Percentiles rank a stretch among this genome's conserved stretches.
Evolutionary conservation across 352 stramenopile genomes (phyloP).

Genomic region (Globisporangium parvum): DNA sequence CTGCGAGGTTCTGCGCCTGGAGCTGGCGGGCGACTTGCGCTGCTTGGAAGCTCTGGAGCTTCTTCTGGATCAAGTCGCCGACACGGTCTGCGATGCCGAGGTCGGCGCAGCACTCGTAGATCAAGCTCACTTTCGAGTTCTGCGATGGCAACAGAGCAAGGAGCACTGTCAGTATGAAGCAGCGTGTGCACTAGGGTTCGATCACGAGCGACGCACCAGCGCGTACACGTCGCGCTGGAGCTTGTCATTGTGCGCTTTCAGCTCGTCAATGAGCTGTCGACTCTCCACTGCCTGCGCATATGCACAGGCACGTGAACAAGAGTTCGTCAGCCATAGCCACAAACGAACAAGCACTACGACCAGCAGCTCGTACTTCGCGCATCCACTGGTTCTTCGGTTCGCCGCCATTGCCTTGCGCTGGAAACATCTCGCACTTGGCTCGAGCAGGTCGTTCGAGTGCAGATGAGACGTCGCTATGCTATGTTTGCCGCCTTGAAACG

Average conservation of each 20-base stretch:
- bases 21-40: conserved; percentile 31
- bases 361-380: conserved; percentile 32
- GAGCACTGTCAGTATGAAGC: neutral
- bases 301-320: neutral
- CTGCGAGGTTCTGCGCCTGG: conserved; percentile 10
- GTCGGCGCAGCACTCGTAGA: conserved; percentile 55
- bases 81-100: conserved; percentile 44
- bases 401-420: conserved; percentile 22
- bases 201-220: conserved; percentile 17
- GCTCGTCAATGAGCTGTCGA: conserved; percentile 38
- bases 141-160: conserved; percentile 7
- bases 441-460: no score
- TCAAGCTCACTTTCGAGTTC: conserved; percentile 55
- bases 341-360: neutral
- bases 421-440: no score
- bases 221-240: conserved; percentile 52
- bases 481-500: neutral
- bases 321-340: neutral
- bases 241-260: conserved; percentile 53
- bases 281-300: conserved; percentile 41
- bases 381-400: conserved; percentile 61
- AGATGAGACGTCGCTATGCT: no score
- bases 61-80: conserved; percentile 58
- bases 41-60: conserved; percentile 42
- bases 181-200: neutral